phyloP scores from a whole-genome alignment of 306 rosid genomes.

The Ormosia semicastrata region DNA sequence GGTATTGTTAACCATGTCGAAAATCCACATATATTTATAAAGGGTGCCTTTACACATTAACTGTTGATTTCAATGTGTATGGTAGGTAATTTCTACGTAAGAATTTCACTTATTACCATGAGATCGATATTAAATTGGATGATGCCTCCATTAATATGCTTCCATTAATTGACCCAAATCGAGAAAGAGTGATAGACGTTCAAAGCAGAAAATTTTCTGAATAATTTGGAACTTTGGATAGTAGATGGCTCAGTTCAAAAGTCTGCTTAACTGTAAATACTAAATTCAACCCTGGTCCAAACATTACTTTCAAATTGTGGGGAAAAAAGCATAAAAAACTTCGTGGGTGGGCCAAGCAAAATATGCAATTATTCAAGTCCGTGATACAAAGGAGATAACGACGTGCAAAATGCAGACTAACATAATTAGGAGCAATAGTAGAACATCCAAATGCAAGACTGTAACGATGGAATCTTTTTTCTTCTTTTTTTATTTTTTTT shows the following conservation, averaged over 20 bases:
- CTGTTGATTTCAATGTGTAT: background rate
- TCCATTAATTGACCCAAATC: background rate
- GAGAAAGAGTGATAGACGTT: background rate
- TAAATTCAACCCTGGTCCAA: background rate
- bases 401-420: conserved; percentile 6
- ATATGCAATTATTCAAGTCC: conserved; percentile 15
- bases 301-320: background rate
- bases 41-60: too few relatives aligned
- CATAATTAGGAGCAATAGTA: conserved; percentile 21
- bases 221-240: background rate
- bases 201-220: background rate
- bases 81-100: background rate
- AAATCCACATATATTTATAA: background rate
- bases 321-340: background rate
- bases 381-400: conserved; percentile 24
- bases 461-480: background rate
- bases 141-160: background rate
- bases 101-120: background rate
- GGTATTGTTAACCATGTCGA: background rate
- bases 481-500: too few relatives aligned
- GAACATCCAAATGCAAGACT: conserved; percentile 29
- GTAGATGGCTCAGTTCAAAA: background rate
- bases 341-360: conserved; percentile 35
- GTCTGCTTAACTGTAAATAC: background rate
- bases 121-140: background rate